Base-by-base conservation (phyloP, 2,329 filamentous ascomycete genomes). In the Rutstroemia sp. region DNA sequence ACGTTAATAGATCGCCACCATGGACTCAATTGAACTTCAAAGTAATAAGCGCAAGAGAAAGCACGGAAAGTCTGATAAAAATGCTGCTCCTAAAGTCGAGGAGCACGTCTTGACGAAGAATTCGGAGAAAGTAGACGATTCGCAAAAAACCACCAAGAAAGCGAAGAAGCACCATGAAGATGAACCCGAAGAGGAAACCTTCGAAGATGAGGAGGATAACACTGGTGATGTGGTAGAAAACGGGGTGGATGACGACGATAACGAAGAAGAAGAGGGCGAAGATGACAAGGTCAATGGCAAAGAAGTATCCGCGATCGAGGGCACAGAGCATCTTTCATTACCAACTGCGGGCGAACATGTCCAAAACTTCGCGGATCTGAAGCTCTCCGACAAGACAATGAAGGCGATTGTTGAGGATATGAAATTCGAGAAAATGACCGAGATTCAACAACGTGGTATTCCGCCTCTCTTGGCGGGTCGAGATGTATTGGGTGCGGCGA, bases 371-470 rank as follows among this genome's bases (percentile, higher is more conserved):
- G 62, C 63, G 5, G 67, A 97, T 63, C 77, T 99, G 61, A 88
- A 88, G 54, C 80, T 99, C 10, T 94, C 90, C 1, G 87, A 92
- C 23, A 91, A 89, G 73, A 96, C 91, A 0, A 87, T 92, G 79
- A 84, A 87, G 74, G 92, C 91, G 8, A 91, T 96, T 16, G 65
- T 67, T 69, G 75, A 85, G 57, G 89, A 88, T 62, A 97, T 99
- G 92, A 88, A 88, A 14, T 96, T 97, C 70, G 86, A 88, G 68
- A 92, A 80, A 49, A 96, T 99, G 92, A 97, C 94, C 0, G 89
- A 94, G 71, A 96, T 97, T 64, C 94, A 97, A 73, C 82, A 84
- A 65, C 81, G 88, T 69, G 87, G 87, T 12, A 96, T 97, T 56
- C 92, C 92, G 4, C 91, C 92, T 19, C 77, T 95, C 48, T 78